Evolutionary conservation across 2,329 filamentous ascomycete genomes (phyloP).

Genomic region (Aureobasidium uvarum): DNA sequence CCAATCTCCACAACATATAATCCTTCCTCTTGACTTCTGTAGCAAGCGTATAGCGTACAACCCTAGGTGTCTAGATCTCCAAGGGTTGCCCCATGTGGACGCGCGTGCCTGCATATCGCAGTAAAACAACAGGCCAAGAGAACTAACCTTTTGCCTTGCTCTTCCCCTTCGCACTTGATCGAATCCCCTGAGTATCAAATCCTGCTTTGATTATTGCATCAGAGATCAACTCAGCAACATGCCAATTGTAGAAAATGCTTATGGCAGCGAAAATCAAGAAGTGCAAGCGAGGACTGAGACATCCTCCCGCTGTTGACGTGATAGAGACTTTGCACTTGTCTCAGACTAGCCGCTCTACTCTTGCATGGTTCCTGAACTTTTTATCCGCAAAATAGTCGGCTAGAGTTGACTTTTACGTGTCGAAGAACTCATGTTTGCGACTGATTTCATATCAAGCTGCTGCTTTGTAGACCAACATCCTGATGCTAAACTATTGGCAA

Average conservation of each 20-base stretch:
- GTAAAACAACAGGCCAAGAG: too few relatives aligned
- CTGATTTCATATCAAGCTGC: too few relatives aligned
- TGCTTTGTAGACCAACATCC: too few relatives aligned
- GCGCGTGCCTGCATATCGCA: background rate
- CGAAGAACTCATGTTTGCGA: background rate
- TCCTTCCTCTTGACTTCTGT: background rate
- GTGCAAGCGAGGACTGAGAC: background rate
- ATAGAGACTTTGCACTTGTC: background rate
- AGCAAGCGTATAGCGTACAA: background rate
- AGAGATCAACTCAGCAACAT: background rate
- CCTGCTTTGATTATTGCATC: too few relatives aligned
- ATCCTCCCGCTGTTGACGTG: background rate
- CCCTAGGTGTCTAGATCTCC: background rate
- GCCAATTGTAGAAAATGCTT: constrained; percentile 1
- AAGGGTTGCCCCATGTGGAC: background rate
- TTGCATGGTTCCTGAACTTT: background rate
- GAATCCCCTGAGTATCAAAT: too few relatives aligned
- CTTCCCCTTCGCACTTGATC: too few relatives aligned
- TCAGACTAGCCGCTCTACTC: background rate
- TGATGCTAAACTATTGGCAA: too few relatives aligned
- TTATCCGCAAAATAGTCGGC: background rate
- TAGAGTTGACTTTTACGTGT: background rate
- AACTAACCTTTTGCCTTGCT: too few relatives aligned
- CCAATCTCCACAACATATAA: constrained; percentile 7
- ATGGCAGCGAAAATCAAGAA: background rate